Evolutionary conservation across 306 rosid genomes (phyloP).

Genomic region (Pueraria montana): DNA sequence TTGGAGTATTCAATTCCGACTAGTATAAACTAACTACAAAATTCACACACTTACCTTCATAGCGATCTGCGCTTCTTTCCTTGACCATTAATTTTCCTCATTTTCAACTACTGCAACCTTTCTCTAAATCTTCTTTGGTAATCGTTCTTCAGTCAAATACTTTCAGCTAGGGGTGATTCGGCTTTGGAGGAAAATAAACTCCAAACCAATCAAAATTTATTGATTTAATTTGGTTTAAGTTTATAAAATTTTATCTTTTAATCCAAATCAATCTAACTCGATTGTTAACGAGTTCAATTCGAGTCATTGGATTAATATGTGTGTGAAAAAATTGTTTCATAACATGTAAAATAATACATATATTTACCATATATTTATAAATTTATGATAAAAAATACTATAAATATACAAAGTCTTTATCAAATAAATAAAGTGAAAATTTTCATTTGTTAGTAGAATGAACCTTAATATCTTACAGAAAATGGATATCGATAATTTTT

Average conservation of each 20-base stretch:
- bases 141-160: conserved; percentile 26
- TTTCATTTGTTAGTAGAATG: not conserved
- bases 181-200: not conserved
- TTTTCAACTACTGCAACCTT: not conserved
- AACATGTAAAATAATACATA: too few relatives aligned
- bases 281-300: too few relatives aligned
- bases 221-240: not conserved
- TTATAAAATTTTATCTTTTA: not conserved
- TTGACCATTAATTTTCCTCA: conserved; percentile 36
- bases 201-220: not conserved
- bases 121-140: not conserved
- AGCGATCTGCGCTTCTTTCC: conserved; percentile 38
- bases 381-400: too few relatives aligned
- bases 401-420: not conserved
- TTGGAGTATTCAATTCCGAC: conserved; percentile 11
- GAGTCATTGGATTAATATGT: not conserved
- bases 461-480: not conserved
- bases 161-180: not conserved
- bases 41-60: not conserved
- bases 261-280: not conserved
- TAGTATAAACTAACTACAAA: not conserved
- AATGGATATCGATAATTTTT: too few relatives aligned
- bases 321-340: too few relatives aligned
- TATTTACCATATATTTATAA: too few relatives aligned
- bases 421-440: not conserved